Base-by-base conservation (phyloP, 345 rosid species). In the Citrus sp. region DNA sequence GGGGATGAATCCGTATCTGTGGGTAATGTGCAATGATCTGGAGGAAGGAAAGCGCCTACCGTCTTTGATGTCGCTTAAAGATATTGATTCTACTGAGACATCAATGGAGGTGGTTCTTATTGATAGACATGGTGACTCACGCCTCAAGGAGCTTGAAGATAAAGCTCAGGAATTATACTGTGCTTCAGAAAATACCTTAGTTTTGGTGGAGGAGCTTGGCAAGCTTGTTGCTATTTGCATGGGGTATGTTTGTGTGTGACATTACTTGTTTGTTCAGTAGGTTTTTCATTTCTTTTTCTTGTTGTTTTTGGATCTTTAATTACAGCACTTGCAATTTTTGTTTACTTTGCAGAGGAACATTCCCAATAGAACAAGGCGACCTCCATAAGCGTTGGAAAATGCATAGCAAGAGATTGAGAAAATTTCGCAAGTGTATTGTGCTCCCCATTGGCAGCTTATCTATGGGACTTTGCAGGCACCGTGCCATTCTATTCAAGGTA, bases 401-500 rank as follows among this genome's bases (percentile, higher is more conserved):
- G 78, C 80, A 88, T 30, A 92, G 92, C 89, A 84, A 76, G 85
- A 90, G 91, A 84, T 85, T 92, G 84, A 91, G 79, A 91, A 88
- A 91, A 27, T 85, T 78, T 72, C 88, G 83, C 35, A 93, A 89
- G 82, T 93, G 97, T 80, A 87, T 93, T 67, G 92, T 95, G 65
- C 82, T 95, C 24, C 99, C 99, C 51, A 87, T 95, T 34, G 99
- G 99, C 70, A 90, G 93, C 88, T 75, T 95, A 71, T 87, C 98
- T 13, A 83, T 74, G 82, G 99, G 99, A 54, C 95, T 93, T 42
- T 95, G 99, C 83, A 85, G 99, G 77, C 99, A 95, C 80, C 98
- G 99, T 22, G 99, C 99, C 63, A 89, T 95, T 83, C 80, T 95
- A 51, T 95, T 95, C 87, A 95, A 95, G 98, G 99, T 93, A 73